Conservation (phyloP, 352 stramenopile species). For the Globisporangium cederbergense region DNA sequence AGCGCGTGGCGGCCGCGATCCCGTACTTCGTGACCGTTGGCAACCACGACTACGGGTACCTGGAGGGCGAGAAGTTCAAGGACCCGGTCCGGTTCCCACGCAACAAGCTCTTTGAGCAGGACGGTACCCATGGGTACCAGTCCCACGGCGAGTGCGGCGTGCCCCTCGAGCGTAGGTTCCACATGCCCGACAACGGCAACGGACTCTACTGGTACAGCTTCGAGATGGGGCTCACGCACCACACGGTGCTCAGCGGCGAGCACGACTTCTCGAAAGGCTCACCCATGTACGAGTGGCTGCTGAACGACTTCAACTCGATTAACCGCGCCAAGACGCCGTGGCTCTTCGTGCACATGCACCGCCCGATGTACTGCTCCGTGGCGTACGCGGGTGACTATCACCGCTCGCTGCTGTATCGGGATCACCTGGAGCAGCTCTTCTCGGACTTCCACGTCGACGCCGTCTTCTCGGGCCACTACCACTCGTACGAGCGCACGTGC, state of each 20-base stretch:
- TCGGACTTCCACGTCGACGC: slow-evolving; percentile 47
- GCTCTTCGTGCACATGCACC: slow-evolving; percentile 56
- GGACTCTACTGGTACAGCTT: slow-evolving; percentile 57
- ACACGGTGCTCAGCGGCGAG: slow-evolving; percentile 47
- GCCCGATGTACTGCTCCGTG: slow-evolving; percentile 54
- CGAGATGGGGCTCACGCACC: slow-evolving; percentile 44
- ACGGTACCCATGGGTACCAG: slow-evolving; percentile 36
- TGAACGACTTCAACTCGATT: slow-evolving; percentile 39
- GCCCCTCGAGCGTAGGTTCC: slow-evolving; percentile 63
- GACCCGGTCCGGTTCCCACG: slow-evolving; percentile 29
- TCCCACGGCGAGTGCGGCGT: slow-evolving; percentile 84
- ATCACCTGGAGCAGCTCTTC: slow-evolving; percentile 46
- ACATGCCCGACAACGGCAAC: slow-evolving; percentile 63
- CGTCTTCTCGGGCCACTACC: slow-evolving; percentile 60
- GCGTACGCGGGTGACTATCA: slow-evolving; percentile 38
- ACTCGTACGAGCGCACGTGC: slow-evolving; percentile 64
- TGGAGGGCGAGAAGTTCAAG: slow-evolving; percentile 24
- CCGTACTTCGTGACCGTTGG: slow-evolving; percentile 72
- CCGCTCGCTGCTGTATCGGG: slow-evolving; percentile 35
- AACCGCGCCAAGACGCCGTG: slow-evolving; percentile 49
- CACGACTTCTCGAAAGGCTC: slow-evolving; percentile 47
- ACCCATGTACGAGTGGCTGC: slow-evolving; percentile 46
- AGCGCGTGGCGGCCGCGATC: slow-evolving; percentile 61
- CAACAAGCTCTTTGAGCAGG: slow-evolving; percentile 29
- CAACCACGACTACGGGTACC: slow-evolving; percentile 50